Base-by-base conservation (phyloP, 768 basidiomycete species). In the Mycena sanguinolenta region DNA sequence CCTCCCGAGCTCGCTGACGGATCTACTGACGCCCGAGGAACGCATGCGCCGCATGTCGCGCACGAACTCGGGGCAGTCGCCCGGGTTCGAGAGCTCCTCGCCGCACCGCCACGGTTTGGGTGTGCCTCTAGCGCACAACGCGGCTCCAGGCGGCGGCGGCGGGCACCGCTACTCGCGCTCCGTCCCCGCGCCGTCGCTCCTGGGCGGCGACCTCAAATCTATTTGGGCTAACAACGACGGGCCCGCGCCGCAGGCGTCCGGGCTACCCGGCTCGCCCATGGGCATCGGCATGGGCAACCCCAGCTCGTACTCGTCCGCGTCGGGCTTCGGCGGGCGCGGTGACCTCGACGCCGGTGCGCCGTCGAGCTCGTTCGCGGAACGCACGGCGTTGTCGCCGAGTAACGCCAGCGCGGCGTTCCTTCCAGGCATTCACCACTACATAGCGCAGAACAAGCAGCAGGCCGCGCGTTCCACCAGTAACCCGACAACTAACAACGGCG, bases 1-100 rank as follows among this genome's bases (percentile, higher is more conserved):
- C 78, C 79, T 99, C 34, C 97, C 97, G 0, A 91, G 93, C 63
- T 94, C 92, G 5, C 83, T 99, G 55, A 95, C 91, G 30, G 97
- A 98, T 69, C 85, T 99, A 9, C 84, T 99, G 55, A 97, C 96
- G 0, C 94, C 95, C 0, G 92, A 92, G 74, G 97, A 98, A 81
- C 87, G 92, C 72, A 92, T 89, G 36, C 85, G 97, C 36, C 84
- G 96, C 52, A 91, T 95, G 88, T 93, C 92, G 34, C 86, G 95
- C 58, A 91, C 90, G n/a, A 89, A 88, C 66, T 87, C 86, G 25
- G 85, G 84, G 30, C 82, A 84, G 75, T 74, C 72, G 2, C 76
- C 77, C 4, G 77, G 30, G 16, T 57, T 61, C 36, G 69, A 62
- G 25, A 65, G 64, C 38, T 58, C 70, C n/a, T 67, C 72, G 58